Evolutionary conservation across 352 stramenopile genomes (phyloP), one percentile per base, ranked within the genome.

Genomic region (Phytophthora cryptogea): DNA sequence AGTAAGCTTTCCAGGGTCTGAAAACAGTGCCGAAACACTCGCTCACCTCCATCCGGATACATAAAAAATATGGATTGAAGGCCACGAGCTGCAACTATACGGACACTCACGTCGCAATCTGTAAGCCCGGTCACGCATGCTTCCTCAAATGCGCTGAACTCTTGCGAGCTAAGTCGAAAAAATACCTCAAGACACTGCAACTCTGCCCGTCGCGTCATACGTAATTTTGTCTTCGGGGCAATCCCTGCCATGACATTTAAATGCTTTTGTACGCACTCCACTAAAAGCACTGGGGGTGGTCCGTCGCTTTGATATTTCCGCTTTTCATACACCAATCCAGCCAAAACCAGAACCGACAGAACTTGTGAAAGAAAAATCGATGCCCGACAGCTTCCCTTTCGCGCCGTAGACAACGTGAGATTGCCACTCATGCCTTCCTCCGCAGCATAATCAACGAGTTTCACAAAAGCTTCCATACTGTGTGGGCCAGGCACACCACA

Each of bases 11-110:
- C 43, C 20, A 88, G 41, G n/a, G 66, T 27, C n/a, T 70, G 36
- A 17, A 68, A 77, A 32, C 83, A 60, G 63, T 92, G 72, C n/a
- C 65, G 67, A 61, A 83, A 89, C 11, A 92, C 66, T 56, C 75
- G 62, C 26, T 66, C 42, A 8, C 75, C 63, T 14, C 86, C 87
- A 47, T 94, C 83, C 14, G 81, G 80, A 59, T 89, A 94, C 84
- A 93, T 96, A 53, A 79, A 89, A 50, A 87, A 88, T 16, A 94
- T 26, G 5, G 84, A 83, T 51, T 92, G 83, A 36, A 90, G 70
- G 11, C 74, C 61, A 39, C 57, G 62, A 8, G 78, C 68, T 6
- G 82, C 73, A 6, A 71, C 53, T 5, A 77, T 44, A 20, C 86
- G 87, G 4, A 96, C 87, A 26, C 57, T 63, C 9, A 80, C 58